Evolutionary conservation across 2,329 filamentous ascomycete species (phyloP), one percentile per base, ranked within the genome.

Genomic region (Knufia petricola): DNA sequence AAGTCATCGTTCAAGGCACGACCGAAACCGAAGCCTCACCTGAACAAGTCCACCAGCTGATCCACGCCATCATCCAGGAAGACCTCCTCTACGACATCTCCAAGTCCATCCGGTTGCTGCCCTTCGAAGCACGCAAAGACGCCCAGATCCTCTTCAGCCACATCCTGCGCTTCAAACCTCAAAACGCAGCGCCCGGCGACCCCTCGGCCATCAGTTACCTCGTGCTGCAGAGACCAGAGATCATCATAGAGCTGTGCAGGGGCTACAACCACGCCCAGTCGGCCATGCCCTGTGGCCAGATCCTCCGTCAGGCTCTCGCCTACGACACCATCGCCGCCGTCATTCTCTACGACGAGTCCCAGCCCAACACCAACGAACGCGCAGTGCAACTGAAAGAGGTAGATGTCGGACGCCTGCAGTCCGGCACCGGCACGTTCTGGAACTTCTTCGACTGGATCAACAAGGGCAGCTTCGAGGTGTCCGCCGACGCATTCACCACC

Each of bases 381-480:
- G 78, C 79, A n/a, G 81, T 87, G 55, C 85, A 87, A 36, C 73
- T 94, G 32, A 81, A 77, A 45, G 82, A 79, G 19, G 85, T 95
- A 53, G 85, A 92, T 60, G 79, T 84, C 40, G 83, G 87, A 52
- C 69, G 80, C 34, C 80, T 78, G 28, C 85, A 92, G 59, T 84
- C 78, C 40, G 89, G 89, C 10, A 77, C 81, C 38, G 90, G 90
- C 2, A 81, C 95, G 1, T 95, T 98, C 65, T 98, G 92, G 92
- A 83, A 79, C 40, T 96, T 96, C 69, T 96, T 98, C 63, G 81
- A 85, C 53, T 98, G 90, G 87, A 94, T 98, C 60, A 89, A 96
- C 69, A 87, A 87, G 68, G 87, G 88, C 58, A 89, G 85, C 24
- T 98, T 98, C 61, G 92, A 98, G 71, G 87, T 96, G 56, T 89